Evolutionary conservation across 2,329 filamentous ascomycete genomes (phyloP).

Genomic region (Colletotrichum sp.): DNA sequence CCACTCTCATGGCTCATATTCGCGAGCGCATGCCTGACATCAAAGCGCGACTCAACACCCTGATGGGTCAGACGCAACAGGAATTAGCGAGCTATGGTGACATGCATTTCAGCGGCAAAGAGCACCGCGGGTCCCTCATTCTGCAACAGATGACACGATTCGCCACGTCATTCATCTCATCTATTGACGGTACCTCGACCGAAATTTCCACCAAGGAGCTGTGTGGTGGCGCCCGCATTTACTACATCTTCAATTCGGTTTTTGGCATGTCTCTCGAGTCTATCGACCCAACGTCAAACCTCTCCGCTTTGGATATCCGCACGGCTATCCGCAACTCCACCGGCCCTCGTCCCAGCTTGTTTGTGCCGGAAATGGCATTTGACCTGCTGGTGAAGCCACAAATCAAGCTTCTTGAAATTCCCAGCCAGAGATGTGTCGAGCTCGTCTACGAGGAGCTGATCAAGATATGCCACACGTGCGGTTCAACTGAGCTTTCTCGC

Average conservation of each 20-base stretch:
- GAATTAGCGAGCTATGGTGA: slow-evolving; percentile 98
- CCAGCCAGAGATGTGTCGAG: slow-evolving; percentile 95
- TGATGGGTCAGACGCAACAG: slow-evolving; percentile 99
- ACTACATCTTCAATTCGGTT: slow-evolving; percentile 99
- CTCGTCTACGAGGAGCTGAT: slow-evolving; percentile 98
- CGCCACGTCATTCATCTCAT: slow-evolving; percentile 96
- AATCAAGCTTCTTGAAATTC: slow-evolving; percentile 94
- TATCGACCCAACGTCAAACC: slow-evolving; percentile 94
- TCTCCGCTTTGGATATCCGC: slow-evolving; percentile 92
- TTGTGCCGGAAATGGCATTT: slow-evolving; percentile 97
- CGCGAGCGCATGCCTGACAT: slow-evolving; percentile 95
- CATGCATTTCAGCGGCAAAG: slow-evolving; percentile 96
- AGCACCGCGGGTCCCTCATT: slow-evolving; percentile 93
- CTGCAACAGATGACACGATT: slow-evolving; percentile 98
- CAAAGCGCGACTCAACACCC: slow-evolving; percentile 94
- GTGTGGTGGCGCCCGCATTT: slow-evolving; percentile 92
- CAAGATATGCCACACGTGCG: slow-evolving; percentile 99
- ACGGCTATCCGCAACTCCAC: slow-evolving; percentile 98
- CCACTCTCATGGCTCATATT: slow-evolving; percentile 95
- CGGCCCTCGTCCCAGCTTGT: slow-evolving; percentile 91
- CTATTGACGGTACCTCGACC: slow-evolving; percentile 97
- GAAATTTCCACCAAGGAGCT: slow-evolving; percentile 99
- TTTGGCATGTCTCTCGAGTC: slow-evolving; percentile 96
- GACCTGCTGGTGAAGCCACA: slow-evolving; percentile 97
- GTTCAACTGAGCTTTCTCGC: slow-evolving; percentile 88